Base-by-base conservation (phyloP, 257 asterid genomes). In the Solanum paucissectum region DNA sequence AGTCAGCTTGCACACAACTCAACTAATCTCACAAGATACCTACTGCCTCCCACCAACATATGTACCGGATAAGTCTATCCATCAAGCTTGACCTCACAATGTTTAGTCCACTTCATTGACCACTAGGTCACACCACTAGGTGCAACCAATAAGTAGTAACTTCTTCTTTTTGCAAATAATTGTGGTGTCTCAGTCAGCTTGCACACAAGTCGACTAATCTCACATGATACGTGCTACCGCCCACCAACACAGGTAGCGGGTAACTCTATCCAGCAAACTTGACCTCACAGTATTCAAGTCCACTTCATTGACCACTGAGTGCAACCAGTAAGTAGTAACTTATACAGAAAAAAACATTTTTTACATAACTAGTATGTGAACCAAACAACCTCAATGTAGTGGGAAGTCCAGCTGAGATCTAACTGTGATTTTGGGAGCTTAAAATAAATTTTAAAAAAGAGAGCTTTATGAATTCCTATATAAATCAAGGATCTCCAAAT, bases 401-500 rank as follows among this genome's bases (percentile, higher is more conserved):
- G 37, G 64, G 14, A 25, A 42, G 5, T 42, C 62, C 84, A 27
- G 37, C 16, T 81, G 69, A 7, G 60, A 32, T 82, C 44, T 18
- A 82, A n/a, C n/a, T n/a, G n/a, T n/a, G n/a, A n/a, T 40, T 29
- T 52, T 13, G 2, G 37, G 37, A 40, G 84, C 12, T 76, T 12
- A 12, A 71, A 4, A 9, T 2, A 2, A 1, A 2, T 44, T 55
- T 7, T 1, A 0, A 66, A 20, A 38, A 38, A 38, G 29, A n/a
- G 60, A 76, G n/a, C 83, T 40, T n/a, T 40, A 40, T n/a, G 83
- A 76, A 1, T n/a, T 72, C 25, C 46, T n/a, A n/a, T 33, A 72
- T 2, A 72, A 33, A 72, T 72, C 27, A 33, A 7, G 25, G 46
- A 73, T 73, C 49, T 36, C 29, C 9, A 73, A 20, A 73, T 73